Evolutionary conservation across 208 protist genomes (phyloP).

Genomic region (Entamoeba moshkovskii): DNA sequence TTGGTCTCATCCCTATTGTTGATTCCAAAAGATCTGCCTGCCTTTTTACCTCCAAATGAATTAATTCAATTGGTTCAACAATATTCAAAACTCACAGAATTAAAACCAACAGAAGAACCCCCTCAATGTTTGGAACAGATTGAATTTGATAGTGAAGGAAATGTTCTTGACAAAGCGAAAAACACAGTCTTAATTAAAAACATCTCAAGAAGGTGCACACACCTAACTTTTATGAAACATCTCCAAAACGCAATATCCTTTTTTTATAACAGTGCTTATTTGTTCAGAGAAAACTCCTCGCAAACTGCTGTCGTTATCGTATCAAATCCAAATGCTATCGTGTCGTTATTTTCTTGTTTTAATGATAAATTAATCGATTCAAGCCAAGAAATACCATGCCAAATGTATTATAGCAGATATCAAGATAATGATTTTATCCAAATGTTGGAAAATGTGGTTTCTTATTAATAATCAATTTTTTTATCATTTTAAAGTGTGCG

Average conservation of each 20-base stretch:
- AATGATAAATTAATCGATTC: not conserved
- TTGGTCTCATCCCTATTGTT: not conserved
- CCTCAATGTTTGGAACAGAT: not conserved
- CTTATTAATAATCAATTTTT: not conserved
- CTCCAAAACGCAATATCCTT: not conserved
- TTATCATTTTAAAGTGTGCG: too few relatives aligned
- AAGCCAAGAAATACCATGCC: not conserved
- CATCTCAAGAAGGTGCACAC: not conserved
- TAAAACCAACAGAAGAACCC: not conserved
- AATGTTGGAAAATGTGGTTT: not conserved
- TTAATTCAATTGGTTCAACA: not conserved
- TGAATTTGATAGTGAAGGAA: not conserved
- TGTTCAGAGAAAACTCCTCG: not conserved
- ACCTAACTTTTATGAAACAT: not conserved
- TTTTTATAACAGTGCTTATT: not conserved
- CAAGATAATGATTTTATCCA: not conserved
- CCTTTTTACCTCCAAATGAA: not conserved
- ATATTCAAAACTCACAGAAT: not conserved
- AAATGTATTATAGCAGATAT: not conserved
- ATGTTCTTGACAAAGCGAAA: not conserved
- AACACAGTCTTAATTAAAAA: not conserved
- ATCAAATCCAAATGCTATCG: not conserved
- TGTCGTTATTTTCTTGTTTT: not conserved
- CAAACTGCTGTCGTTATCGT: not conserved
- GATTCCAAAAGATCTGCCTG: not conserved